phyloP scores from a whole-genome alignment of 2,329 filamentous ascomycete species.

The Fusarium denticulatum region DNA sequence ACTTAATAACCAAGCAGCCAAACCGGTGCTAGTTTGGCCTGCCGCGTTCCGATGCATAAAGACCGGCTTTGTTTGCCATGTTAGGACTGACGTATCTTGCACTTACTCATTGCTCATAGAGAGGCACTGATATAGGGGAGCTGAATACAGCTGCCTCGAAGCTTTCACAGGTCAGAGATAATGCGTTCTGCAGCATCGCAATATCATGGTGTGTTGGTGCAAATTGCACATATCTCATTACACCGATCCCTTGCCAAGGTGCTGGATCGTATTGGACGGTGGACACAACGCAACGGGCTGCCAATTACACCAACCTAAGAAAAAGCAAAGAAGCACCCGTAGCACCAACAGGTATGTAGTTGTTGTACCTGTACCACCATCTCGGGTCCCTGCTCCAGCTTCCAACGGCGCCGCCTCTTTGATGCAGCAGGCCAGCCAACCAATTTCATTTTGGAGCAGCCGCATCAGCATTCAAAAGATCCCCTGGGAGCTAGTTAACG shows the following conservation, averaged over 20 bases:
- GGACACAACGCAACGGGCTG: conserved; percentile 4
- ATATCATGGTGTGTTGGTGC: background rate
- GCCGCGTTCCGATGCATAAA: conserved; percentile 9
- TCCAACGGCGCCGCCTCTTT: conserved; percentile 31
- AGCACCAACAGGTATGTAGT: background rate
- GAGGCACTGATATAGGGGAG: background rate
- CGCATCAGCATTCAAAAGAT: conserved; percentile 6
- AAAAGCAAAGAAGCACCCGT: conserved; percentile 27
- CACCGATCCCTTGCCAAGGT: conserved; percentile 1
- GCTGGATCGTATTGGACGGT: background rate
- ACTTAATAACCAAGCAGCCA: conserved; percentile 10
- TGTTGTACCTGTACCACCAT: conserved; percentile 9
- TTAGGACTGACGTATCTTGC: conserved; percentile 6
- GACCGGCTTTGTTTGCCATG: conserved; percentile 10
- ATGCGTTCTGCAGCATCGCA: background rate
- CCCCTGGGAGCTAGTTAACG: background rate
- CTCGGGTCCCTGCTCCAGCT: conserved; percentile 3
- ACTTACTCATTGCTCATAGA: background rate
- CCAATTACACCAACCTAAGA: conserved; percentile 11
- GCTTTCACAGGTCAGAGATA: background rate
- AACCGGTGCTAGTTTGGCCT: conserved; percentile 2
- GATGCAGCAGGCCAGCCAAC: conserved; percentile 37
- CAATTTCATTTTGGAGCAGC: conserved; percentile 30
- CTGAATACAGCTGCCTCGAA: background rate
- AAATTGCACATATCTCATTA: conserved; percentile 1